Conservation (phyloP, 2,329 filamentous ascomycete genomes). For the Beauveria asiatica region DNA sequence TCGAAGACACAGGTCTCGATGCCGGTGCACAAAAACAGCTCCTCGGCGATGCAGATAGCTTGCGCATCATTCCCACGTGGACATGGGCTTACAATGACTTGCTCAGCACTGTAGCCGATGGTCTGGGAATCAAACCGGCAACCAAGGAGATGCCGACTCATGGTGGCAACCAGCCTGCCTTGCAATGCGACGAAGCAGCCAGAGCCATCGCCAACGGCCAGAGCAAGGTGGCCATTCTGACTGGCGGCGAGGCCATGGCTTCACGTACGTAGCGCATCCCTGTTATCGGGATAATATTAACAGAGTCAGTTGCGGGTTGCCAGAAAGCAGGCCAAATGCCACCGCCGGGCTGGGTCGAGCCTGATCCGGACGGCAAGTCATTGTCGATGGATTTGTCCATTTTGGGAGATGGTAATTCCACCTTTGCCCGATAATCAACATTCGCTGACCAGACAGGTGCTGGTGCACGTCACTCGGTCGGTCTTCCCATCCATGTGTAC, state of each 20-base stretch:
- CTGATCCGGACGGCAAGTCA: slow-evolving; percentile 35
- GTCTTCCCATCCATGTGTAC: slow-evolving; percentile 58
- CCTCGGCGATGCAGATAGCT: slow-evolving; percentile 42
- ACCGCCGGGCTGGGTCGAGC: slow-evolving; percentile 50
- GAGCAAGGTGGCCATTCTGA: slow-evolving; percentile 48
- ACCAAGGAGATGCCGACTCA: slow-evolving; percentile 46
- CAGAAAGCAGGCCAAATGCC: slow-evolving; percentile 28
- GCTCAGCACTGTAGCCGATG: slow-evolving; percentile 42
- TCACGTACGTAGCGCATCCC: slow-evolving; percentile 31
- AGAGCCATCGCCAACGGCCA: slow-evolving; percentile 45
- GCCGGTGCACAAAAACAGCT: slow-evolving; percentile 22
- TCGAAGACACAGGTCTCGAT: slow-evolving; percentile 36
- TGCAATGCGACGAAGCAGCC: slow-evolving; percentile 55
- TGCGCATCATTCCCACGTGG: slow-evolving; percentile 54
- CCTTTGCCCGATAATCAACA: not conserved
- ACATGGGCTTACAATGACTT: slow-evolving; percentile 57
- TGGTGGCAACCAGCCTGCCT: slow-evolving; percentile 55
- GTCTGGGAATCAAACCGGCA: slow-evolving; percentile 36
- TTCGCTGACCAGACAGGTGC: slow-evolving; percentile 32
- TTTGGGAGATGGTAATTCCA: slow-evolving; percentile 22
- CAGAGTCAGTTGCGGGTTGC: slow-evolving; percentile 25
- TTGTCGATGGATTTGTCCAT: slow-evolving; percentile 40
- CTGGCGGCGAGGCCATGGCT: slow-evolving; percentile 57
- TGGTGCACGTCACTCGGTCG: slow-evolving; percentile 48
- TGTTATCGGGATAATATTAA: not conserved